Evolutionary conservation across 768 basidiomycete genomes (phyloP), one percentile per base, ranked within the genome.

Genomic region (Amanita pseudoporphyria): DNA sequence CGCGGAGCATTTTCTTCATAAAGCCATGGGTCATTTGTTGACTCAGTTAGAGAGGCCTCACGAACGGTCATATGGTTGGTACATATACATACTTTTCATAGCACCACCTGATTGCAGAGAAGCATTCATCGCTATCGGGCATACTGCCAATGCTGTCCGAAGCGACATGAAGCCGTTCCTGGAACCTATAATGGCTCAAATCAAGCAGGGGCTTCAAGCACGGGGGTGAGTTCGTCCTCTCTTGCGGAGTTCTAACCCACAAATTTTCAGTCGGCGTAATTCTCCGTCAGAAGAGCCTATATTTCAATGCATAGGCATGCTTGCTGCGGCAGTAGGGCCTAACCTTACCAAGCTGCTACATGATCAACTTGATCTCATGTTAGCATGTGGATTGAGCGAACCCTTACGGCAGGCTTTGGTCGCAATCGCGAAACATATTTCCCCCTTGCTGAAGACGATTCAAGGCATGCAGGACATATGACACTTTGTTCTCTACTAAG

Each of bases 71-170:
- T 87, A 89, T 56, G 89, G 93, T 93, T 59, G 47, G 76, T 60
- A 14, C n/a, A n/a, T n/a, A n/a, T n/a, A n/a, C n/a, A 39, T n/a
- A 14, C 14, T 30, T 53, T 22, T 44, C 6, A 22, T 22, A 3
- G 1, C 38, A 14, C 22, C 14, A 39, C 26, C 43, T 16, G 40
- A 57, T 54, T 22, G 21, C 21, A 18, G 26, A 9, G 54, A 56
- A 92, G 94, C 94, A 2, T 98, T 97, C 63, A 84, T 93, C 56
- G 94, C 96, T 2, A 93, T 99, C 54, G 96, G 96, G 0, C 91
- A 96, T 59, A 88, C 95, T 44, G 92, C 96, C 1, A 80, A 81
- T 37, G 86, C 89, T 43, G 89, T 98, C 18, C 84, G 84, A 40
- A 87, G 91, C 54, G 91, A 95, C 53, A 96, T 98, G 88, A 92